Evolutionary conservation across 1,284 basidiomycete genomes (phyloP), one percentile per base, ranked within the genome.

Genomic region (Phenoliferia sp.): DNA sequence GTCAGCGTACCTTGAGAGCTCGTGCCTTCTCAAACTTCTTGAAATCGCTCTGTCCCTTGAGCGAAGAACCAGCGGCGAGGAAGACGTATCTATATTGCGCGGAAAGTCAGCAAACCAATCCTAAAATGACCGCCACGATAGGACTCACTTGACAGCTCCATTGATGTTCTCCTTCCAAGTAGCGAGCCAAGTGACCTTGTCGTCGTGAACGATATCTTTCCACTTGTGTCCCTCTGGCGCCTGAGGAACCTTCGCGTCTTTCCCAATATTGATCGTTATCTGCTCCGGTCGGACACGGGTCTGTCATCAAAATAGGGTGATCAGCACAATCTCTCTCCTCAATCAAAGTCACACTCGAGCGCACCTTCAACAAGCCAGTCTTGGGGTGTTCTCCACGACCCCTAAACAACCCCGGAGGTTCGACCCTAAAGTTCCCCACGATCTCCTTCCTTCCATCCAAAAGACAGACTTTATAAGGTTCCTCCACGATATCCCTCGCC

Each of bases 381-480:
- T 91, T 94, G 1, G 96, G 96, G 80, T 99, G 96, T 76, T 97
- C 93, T 67, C 96, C 96, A 73, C 96, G 94, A 68, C 96, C 96
- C 80, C 95, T 85, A 82, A 99, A 99, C 55, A 99, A 83, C 54
- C 94, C 93, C 26, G 96, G 96, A 77, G 96, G 96, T 84, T 99
- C 96, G 61, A 98, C 88, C 73, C 94, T 87, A 83, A 99, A 98
- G 82, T 99, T 99, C 65, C 96, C 96, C 62, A 97, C 87, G 79
- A 96, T 97, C 82, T 99, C 96, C 80, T 94, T 94, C 63, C 94
- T 87, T 29, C 94, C 95, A 76, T 99, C 94, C 55, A 99, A 87
- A 19, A 88, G 76, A 79, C 95, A 98, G 44, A 85, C 85, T 56
- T 87, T 88, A 80, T 93, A 98, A 69, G 89, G 89, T 59, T 85